A percentile compares a stretch with the other conserved stretches of the same genome.
phyloP scores from a whole-genome alignment of 2,329 filamentous ascomycete genomes.

The Harringtonia aguacate region DNA sequence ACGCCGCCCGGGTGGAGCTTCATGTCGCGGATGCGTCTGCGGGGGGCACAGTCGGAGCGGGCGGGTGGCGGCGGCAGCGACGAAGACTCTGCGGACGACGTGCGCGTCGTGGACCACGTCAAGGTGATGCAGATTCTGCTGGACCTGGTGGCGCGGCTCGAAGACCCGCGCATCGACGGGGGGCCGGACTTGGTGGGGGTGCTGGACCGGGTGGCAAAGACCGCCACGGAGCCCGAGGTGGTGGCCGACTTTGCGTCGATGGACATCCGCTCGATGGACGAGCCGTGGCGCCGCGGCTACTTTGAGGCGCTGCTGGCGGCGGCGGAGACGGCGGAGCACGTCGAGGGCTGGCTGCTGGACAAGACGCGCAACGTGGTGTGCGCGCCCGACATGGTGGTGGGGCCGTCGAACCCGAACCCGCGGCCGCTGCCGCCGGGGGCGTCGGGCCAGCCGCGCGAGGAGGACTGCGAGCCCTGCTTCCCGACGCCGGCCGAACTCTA shows the following conservation, averaged over 20 bases:
- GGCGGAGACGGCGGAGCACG: conserved; percentile 65
- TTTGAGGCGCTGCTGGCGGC: conserved; percentile 70
- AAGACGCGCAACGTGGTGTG: conserved; percentile 55
- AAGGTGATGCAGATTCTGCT: conserved; percentile 50
- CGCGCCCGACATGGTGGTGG: conserved; percentile 62
- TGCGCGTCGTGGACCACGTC: conserved; percentile 56
- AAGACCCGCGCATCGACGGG: conserved; percentile 60
- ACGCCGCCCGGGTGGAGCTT: conserved; percentile 76
- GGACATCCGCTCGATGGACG: conserved; percentile 65
- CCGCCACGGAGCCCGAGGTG: conserved; percentile 21
- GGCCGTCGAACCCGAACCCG: conserved; percentile 74
- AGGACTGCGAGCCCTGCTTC: conserved; percentile 63
- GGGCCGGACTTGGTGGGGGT: conserved; percentile 33
- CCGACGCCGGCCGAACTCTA: conserved; percentile 68
- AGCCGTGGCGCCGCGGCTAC: conserved; percentile 80
- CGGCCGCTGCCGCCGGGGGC: conserved; percentile 58
- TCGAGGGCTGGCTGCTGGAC: conserved; percentile 71
- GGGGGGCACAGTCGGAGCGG: conserved; percentile 51
- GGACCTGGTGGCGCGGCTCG: conserved; percentile 53
- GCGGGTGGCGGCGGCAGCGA: conserved; percentile 36
- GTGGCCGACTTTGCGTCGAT: conserved; percentile 25
- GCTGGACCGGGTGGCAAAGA: conserved; percentile 29
- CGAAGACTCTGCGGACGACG: conserved; percentile 3
- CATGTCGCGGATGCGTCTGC: conserved; percentile 55
- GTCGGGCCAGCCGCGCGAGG: conserved; percentile 55